Base-by-base conservation (phyloP, 495 filamentous ascomycete species). In the Tetracladium setigerum region DNA sequence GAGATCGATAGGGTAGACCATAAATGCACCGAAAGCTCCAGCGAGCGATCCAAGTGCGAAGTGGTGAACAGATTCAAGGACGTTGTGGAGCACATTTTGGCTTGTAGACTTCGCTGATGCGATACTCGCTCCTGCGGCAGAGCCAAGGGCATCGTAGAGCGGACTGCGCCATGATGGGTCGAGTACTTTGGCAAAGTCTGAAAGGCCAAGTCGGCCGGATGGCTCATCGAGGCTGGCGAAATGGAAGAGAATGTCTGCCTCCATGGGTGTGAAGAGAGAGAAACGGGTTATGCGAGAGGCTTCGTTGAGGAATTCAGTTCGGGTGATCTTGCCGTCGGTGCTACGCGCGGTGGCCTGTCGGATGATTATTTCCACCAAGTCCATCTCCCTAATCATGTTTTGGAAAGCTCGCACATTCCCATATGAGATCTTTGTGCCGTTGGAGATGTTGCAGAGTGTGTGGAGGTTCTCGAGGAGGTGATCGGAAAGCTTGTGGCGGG, bases 1-100 rank as follows among this genome's bases (percentile, higher is more conserved):
- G 38, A 98, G 71, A 67, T 98, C 92, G 63, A 98, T 97, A 19
- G 92, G 92, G 64, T 98, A 98, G 34, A 98, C 92, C 83, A 97
- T 94, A 64, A 97, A 96, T 12, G 92, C 92, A 58, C 92, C 92
- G 57, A 97, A 98, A 16, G 92, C 92, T 62, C 92, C 92, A 10
- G 94, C 92, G 52, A 92, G 56, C 65, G 84, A 86, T 32, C 92
- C 92, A 2, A 98, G 77, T 1, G 72, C 78, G 57, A 98, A 98
- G 64, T 90, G 89, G 60, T 95, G 91, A 3, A 73, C 85, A 2
- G 89, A 94, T 59, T 92, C 87, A 7, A 87, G 62, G 15, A 83
- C 64, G 46, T 73, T 69, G 43, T 82, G 65, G 12, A 95, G 46
- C 44, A 87, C 55, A 13, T 66, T 56, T 19, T 54, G 44, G 7